Evolutionary conservation across 208 protist genomes (phyloP).

Genomic region (Crithidia bombi): DNA sequence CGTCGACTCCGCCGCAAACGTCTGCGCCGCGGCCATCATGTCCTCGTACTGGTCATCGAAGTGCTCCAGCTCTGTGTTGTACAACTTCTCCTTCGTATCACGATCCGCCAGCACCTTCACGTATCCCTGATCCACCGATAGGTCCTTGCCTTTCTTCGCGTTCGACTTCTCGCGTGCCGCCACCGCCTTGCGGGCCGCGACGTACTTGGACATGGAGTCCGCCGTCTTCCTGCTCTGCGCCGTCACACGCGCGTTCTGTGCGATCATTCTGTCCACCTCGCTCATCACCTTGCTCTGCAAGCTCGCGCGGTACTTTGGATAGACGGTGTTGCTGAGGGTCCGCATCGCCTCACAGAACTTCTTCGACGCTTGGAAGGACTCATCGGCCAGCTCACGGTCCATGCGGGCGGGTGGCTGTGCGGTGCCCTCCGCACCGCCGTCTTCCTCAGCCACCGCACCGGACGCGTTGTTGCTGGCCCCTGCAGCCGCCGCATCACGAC

Average conservation of each 20-base stretch:
- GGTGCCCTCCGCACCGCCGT: neutral
- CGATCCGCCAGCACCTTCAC: slow-evolving; percentile 6
- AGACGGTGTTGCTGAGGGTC: slow-evolving; percentile 6
- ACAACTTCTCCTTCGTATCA: slow-evolving; percentile 15
- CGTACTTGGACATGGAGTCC: slow-evolving; percentile 5
- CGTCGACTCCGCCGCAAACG: slow-evolving; percentile 24
- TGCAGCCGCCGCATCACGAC: neutral
- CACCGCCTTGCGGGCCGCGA: neutral
- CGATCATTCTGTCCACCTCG: slow-evolving; percentile 17
- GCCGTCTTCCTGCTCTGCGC: slow-evolving; percentile 28
- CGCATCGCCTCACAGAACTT: slow-evolving; percentile 30
- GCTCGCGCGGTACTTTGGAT: slow-evolving; percentile 16
- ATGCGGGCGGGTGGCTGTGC: neutral
- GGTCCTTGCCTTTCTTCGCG: slow-evolving; percentile 28
- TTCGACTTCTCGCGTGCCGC: slow-evolving; percentile 8
- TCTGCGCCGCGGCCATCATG: slow-evolving; percentile 19
- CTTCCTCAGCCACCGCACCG: neutral
- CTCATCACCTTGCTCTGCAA: slow-evolving; percentile 10
- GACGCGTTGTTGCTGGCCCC: neutral
- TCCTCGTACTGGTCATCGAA: slow-evolving; percentile 35
- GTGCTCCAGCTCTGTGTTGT: slow-evolving; percentile 3
- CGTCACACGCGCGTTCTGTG: neutral
- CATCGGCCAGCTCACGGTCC: slow-evolving; percentile 26
- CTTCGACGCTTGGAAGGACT: slow-evolving; percentile 16
- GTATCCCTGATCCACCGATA: slow-evolving; percentile 21